Conservation (phyloP, 2,329 filamentous ascomycete genomes). For the Intubia oerlemansii region DNA sequence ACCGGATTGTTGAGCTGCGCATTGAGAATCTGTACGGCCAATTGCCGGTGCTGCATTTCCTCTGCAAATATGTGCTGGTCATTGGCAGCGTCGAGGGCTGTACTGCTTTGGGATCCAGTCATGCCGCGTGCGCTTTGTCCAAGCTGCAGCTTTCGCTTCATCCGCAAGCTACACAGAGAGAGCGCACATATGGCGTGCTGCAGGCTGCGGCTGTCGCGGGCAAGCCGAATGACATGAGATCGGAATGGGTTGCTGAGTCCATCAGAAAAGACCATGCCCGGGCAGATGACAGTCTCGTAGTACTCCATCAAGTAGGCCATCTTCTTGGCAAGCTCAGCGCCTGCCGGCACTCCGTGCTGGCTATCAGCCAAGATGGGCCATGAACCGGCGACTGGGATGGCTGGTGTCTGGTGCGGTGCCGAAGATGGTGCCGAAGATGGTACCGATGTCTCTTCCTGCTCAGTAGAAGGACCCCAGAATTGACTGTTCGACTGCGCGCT, state of each 20-base stretch:
- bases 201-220: slow-evolving; percentile 58
- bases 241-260: slow-evolving; percentile 70
- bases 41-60: slow-evolving; percentile 58
- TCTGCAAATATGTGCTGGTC: slow-evolving; percentile 49
- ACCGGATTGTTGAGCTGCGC: slow-evolving; percentile 57
- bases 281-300: slow-evolving; percentile 81
- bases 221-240: slow-evolving; percentile 59
- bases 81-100: slow-evolving; percentile 2
- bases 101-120: too few relatives aligned
- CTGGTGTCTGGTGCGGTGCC: slow-evolving; percentile 6
- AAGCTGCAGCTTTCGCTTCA: slow-evolving; percentile 49
- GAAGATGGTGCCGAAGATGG: too few relatives aligned
- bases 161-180: slow-evolving; percentile 73
- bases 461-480: slow-evolving; percentile 25
- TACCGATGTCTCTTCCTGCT: slow-evolving; percentile 22
- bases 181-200: slow-evolving; percentile 84
- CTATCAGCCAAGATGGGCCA: slow-evolving; percentile 24
- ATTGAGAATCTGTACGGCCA: slow-evolving; percentile 68
- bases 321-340: slow-evolving; percentile 46
- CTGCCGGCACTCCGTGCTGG: slow-evolving; percentile 23
- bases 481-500: slow-evolving; percentile 25
- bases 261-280: slow-evolving; percentile 81
- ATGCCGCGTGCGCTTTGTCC: slow-evolving; percentile 14
- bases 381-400: slow-evolving; percentile 11
- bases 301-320: slow-evolving; percentile 84